Evolutionary conservation across 1,139 yeast species (phyloP), one percentile per base, ranked within the genome.

Genomic region (Protomyces lactucae-debilis): DNA sequence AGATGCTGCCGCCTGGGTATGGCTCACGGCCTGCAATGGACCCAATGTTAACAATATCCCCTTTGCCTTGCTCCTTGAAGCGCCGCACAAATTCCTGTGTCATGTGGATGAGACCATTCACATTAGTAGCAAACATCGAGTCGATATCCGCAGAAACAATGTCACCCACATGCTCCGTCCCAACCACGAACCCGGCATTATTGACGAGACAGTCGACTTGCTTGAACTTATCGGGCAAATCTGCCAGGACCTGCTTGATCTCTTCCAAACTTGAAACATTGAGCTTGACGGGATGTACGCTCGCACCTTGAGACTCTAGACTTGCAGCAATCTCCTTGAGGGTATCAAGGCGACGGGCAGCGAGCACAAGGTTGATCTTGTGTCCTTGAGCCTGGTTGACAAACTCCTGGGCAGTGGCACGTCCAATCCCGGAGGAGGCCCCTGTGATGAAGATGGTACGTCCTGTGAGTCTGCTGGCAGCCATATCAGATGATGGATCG

Each of bases 21-120:
- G 93, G 85, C 66, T 88, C 95, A 72, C 88, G 81, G 40, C 96
- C 96, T 16, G 96, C 96, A 74, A 89, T 86, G 1, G 95, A 87
- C 12, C 96, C 96, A 68, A 90, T 73, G 72, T 87, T 88, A 70
- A 90, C 88, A 67, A 90, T 85, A 71, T 88, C 96, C 66, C 97
- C 96, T 8, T 77, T 70, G 71, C 83, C 79, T 68, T 82, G 81
- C 48, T 79, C 73, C 73, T 84, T 83, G 78, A 88, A 83, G 46
- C 79, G 78, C 25, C 88, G 88, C 52, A 73, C 59, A 59, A 77
- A 53, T 2, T 83, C 83, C 73, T 88, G 92, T 2, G 95, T 87
- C 70, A 88, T 75, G 32, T 83, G 81, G 68, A 88, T 85, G 71
- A 87, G 77, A 0, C 93, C 95, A 60, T 86, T 70, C 1, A 88